Evolutionary conservation across 352 stramenopile genomes (phyloP).

Genomic region (Halophytophthora batemanensis): DNA sequence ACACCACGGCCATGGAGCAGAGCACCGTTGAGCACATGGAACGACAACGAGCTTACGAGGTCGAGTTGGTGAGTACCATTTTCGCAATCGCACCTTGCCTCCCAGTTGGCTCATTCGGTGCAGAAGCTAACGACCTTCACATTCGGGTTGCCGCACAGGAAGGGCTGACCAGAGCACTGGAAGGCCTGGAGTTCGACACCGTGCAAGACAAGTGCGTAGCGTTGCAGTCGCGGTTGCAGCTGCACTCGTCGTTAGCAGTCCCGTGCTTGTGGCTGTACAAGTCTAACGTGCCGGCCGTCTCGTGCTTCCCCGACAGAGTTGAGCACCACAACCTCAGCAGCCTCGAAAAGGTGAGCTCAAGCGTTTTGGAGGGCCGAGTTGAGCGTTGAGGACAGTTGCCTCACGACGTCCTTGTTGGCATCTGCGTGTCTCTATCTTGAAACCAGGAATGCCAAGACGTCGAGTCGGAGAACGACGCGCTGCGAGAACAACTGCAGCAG

Average conservation of each 20-base stretch:
- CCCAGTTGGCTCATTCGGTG: neutral
- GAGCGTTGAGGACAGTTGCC: too few species aligned
- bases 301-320: conserved; percentile 10
- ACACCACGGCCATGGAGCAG: conserved; percentile 40
- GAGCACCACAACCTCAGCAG: conserved; percentile 30
- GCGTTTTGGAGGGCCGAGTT: too few species aligned
- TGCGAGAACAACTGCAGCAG: conserved; percentile 25
- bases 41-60: conserved; percentile 24
- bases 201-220: conserved; percentile 12
- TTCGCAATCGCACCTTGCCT: neutral
- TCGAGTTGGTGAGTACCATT: conserved; percentile 26
- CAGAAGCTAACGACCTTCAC: neutral
- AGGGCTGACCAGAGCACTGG: conserved; percentile 14
- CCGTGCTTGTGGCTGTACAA: too few species aligned
- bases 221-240: too few species aligned
- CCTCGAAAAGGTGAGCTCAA: conserved; percentile 22
- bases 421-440: neutral
- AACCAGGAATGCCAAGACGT: conserved; percentile 31
- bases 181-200: conserved; percentile 21
- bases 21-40: conserved; percentile 31
- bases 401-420: neutral
- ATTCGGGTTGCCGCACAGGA: conserved; percentile 3
- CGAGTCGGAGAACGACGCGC: conserved; percentile 25
- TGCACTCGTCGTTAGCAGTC: too few species aligned
- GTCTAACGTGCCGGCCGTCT: too few species aligned